Base-by-base conservation (phyloP, 306 rosid species). In the Trifolium pratense region DNA sequence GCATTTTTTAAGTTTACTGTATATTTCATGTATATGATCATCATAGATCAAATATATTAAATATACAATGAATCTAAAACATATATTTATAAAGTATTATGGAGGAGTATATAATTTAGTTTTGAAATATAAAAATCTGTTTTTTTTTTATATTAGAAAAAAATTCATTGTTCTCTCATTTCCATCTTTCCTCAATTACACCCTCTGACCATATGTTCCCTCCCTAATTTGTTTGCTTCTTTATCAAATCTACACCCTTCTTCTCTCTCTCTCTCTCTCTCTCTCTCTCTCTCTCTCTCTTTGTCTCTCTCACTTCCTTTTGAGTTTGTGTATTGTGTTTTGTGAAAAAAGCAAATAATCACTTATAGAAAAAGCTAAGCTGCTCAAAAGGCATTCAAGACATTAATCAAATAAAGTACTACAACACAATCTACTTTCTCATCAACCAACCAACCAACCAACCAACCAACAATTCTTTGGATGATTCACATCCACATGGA, bases 401-500 rank as follows among this genome's bases (percentile, higher is more conserved):
- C 49, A 43, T 0, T 43, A 5, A 12, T 31, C 12, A 43, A 26
- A 3, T 6, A 12, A 32, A 70, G 69, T 34, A 40, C 20, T 34
- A 40, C 20, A 46, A 32, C 37, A 55, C 43, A 60, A 53, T 52
- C 79, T 20, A 36, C 39, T 9, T 31, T 26, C 65, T 51, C 66
- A 57, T 57, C 65, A 58, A 25, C 11, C 42, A 37, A 37, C 5
- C 42, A 36, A 36, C 37, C 37, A 34, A 34, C 5, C 37, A 34
- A 37, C 5, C 42, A 36, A 36, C 37, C 37, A 34, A 34, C 5
- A 6, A 34, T n/a, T 11, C 3, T 39, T 40, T 34, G 46, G 9
- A 75, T 75, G 62, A 76, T 79, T 42, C 70, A 64, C 63, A 63
- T 65, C 13, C 68, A 74, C 61, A 84, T 90, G 88, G 91, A 84